These are phyloP conservation scores for California macrophylla DNA, from an alignment of 441 rosid genomes.

Conservation along the genomic window DNA sequence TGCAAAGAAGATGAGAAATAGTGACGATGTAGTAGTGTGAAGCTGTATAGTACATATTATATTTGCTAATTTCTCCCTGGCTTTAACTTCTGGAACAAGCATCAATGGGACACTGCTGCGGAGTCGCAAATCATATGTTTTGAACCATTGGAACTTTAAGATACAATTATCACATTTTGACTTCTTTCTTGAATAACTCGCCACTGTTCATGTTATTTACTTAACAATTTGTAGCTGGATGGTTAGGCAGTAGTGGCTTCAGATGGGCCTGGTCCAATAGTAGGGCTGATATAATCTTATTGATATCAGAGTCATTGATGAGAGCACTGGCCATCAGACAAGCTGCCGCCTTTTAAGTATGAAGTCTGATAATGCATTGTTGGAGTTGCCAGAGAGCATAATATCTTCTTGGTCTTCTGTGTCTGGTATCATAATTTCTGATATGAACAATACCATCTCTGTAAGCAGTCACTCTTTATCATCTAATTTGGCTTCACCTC, in stretches of 20 bases:
- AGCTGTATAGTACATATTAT: background rate
- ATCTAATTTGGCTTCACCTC: constrained; percentile 28
- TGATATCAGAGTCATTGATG: constrained; percentile 70
- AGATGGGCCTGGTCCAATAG: constrained; percentile 70
- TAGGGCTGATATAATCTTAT: constrained; percentile 17
- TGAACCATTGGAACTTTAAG: background rate
- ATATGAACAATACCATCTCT: constrained; percentile 29
- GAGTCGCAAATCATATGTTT: background rate
- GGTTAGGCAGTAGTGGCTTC: constrained; percentile 88
- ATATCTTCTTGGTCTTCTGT: constrained; percentile 65
- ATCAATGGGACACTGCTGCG: too few relatives aligned
- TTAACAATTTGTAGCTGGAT: constrained; percentile 39
- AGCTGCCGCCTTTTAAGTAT: constrained; percentile 88
- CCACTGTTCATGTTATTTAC: background rate
- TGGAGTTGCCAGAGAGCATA: constrained; percentile 64
- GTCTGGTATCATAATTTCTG: constrained; percentile 57
- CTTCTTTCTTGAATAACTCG: background rate
- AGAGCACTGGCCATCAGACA: constrained; percentile 84
- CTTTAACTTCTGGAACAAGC: background rate
- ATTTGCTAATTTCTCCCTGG: too few relatives aligned
- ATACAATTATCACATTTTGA: background rate
- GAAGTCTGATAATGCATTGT: constrained; percentile 85
- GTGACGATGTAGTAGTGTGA: background rate
- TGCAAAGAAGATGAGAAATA: background rate
- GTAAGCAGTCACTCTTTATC: constrained; percentile 19